Evolutionary conservation across 2,329 filamentous ascomycete genomes (phyloP).

Genomic region (Fusarium redolens): DNA sequence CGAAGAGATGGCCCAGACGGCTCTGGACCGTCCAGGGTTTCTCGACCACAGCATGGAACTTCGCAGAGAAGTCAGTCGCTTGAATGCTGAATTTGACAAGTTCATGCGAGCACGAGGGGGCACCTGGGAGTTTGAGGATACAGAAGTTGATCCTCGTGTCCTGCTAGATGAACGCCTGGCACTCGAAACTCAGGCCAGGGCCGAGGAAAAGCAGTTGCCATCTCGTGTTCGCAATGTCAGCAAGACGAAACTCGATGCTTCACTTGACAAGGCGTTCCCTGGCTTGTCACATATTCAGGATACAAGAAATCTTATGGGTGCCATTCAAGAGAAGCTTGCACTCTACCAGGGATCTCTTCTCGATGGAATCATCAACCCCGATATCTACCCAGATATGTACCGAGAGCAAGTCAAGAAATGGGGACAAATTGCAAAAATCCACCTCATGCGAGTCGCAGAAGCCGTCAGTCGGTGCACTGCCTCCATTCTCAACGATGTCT

Average conservation of each 20-base stretch:
- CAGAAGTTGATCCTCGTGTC: slow-evolving; percentile 25
- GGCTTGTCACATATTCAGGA: background rate
- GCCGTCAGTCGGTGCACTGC: slow-evolving; percentile 28
- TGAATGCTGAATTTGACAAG: slow-evolving; percentile 42
- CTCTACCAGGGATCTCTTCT: slow-evolving; percentile 48
- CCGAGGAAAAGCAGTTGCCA: background rate
- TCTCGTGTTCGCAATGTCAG: background rate
- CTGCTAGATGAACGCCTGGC: background rate
- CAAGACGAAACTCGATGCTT: background rate
- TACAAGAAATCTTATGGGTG: slow-evolving; percentile 3
- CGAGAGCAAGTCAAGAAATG: slow-evolving; percentile 49
- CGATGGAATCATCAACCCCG: slow-evolving; percentile 48
- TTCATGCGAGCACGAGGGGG: slow-evolving; percentile 46
- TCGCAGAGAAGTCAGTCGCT: slow-evolving; percentile 33
- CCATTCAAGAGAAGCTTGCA: slow-evolving; percentile 43
- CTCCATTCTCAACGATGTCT: slow-evolving; percentile 30
- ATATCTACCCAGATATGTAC: slow-evolving; percentile 47
- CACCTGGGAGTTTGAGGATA: slow-evolving; percentile 43
- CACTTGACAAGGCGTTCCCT: slow-evolving; percentile 8
- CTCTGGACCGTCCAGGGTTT: slow-evolving; percentile 45
- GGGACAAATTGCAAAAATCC: slow-evolving; percentile 39
- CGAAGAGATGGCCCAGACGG: slow-evolving; percentile 24
- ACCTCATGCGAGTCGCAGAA: slow-evolving; percentile 39
- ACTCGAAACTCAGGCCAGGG: background rate
- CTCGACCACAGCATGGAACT: slow-evolving; percentile 37